These are phyloP conservation scores for Vitis hybrid DNA, from an alignment of 177 flowering plant genomes.

Conservation along the genomic window DNA sequence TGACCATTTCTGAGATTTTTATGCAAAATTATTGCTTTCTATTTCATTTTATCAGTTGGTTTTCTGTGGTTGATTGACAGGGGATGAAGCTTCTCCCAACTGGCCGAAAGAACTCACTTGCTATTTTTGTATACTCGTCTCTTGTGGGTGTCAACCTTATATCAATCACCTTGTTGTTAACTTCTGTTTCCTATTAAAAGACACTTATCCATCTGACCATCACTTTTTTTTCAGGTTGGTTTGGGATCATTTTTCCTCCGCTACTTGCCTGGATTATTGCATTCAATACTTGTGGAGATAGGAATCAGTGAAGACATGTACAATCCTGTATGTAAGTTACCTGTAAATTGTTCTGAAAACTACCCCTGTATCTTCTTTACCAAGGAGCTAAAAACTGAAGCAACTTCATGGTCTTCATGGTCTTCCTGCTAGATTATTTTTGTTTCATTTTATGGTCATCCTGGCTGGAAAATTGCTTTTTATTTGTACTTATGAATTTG, in stretches of 20 bases:
- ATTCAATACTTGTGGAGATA: conserved; percentile 50
- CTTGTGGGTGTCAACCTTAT: conserved; percentile 45
- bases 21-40: neutral
- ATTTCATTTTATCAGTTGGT: neutral
- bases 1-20: neutral
- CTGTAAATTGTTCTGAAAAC: conserved; percentile 7
- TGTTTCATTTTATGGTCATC: no score
- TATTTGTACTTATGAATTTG: no score
- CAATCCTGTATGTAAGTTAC: conserved; percentile 87
- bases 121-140: conserved; percentile 66
- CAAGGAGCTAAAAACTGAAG: neutral
- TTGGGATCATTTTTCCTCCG: conserved; percentile 69
- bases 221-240: conserved; percentile 61
- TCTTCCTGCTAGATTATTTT: neutral
- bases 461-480: no score
- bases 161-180: neutral
- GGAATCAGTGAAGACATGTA: conserved; percentile 85
- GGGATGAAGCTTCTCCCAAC: conserved; percentile 97
- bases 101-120: conserved; percentile 77
- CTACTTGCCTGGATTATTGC: conserved; percentile 58
- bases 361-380: no score
- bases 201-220: neutral
- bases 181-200: neutral
- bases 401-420: neutral
- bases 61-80: conserved; percentile 36